phyloP scores from a whole-genome alignment of 805 yeast species.

The Starmera quercuum region DNA sequence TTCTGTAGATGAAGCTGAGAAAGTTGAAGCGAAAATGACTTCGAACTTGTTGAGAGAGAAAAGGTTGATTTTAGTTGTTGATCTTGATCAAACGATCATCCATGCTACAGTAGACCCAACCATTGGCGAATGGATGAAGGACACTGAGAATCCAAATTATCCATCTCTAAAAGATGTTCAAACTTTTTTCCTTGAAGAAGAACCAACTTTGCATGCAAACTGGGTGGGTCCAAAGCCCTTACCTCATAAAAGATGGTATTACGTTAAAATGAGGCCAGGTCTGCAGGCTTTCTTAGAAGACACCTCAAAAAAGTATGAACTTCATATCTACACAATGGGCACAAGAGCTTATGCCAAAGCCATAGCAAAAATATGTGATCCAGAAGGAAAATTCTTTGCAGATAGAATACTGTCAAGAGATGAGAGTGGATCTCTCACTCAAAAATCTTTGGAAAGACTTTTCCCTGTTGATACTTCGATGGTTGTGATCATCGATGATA shows the following conservation, averaged over 20 bases:
- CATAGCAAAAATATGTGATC: slow-evolving; percentile 87
- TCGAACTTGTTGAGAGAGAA: slow-evolving; percentile 49
- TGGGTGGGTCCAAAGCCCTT: slow-evolving; percentile 56
- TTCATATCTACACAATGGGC: slow-evolving; percentile 98
- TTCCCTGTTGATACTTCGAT: slow-evolving; percentile 95
- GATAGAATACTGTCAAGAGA: slow-evolving; percentile 89
- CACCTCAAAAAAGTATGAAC: slow-evolving; percentile 63
- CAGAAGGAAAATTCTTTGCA: slow-evolving; percentile 78
- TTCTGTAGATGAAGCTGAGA: slow-evolving; percentile 78
- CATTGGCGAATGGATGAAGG: slow-evolving; percentile 92
- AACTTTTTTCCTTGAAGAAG: slow-evolving; percentile 74
- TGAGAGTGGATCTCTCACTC: slow-evolving; percentile 89
- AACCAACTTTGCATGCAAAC: slow-evolving; percentile 45
- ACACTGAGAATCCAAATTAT: slow-evolving; percentile 78
- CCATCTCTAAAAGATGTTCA: slow-evolving; percentile 77
- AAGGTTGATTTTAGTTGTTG: slow-evolving; percentile 86
- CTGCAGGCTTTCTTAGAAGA: slow-evolving; percentile 61
- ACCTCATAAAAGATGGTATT: slow-evolving; percentile 64
- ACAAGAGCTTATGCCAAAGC: slow-evolving; percentile 88
- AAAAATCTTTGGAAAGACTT: slow-evolving; percentile 76
- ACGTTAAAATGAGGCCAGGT: slow-evolving; percentile 89
- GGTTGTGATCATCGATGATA: slow-evolving; percentile 94
- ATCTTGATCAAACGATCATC: slow-evolving; percentile 93
- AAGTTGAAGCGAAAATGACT: slow-evolving; percentile 65
- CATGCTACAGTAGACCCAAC: slow-evolving; percentile 98